Conservation (phyloP, 768 basidiomycete genomes). For the Psilocybe cubensis region DNA sequence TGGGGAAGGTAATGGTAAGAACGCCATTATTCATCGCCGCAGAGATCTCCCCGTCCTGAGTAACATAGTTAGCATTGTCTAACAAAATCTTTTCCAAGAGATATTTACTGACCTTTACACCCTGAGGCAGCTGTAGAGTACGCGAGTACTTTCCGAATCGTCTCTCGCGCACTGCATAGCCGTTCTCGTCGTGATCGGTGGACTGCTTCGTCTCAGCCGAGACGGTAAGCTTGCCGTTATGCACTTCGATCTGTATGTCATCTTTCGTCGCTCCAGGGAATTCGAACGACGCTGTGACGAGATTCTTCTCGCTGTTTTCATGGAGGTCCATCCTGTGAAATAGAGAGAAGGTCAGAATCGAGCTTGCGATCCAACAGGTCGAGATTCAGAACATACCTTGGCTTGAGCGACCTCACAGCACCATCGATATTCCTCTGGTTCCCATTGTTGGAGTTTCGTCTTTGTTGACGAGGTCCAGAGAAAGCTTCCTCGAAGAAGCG, state of each 20-base stretch:
- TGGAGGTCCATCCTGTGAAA: slow-evolving; percentile 56
- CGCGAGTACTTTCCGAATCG: slow-evolving; percentile 48
- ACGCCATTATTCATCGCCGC: slow-evolving; percentile 52
- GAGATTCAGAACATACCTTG: slow-evolving; percentile 39
- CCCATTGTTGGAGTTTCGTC: slow-evolving; percentile 5
- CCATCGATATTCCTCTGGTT: slow-evolving; percentile 7
- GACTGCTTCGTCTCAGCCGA: slow-evolving; percentile 48
- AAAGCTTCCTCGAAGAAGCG: slow-evolving; percentile 40
- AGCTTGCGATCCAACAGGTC: background rate
- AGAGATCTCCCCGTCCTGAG: slow-evolving; percentile 30
- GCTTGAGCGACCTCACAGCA: slow-evolving; percentile 27
- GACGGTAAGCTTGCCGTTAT: slow-evolving; percentile 51
- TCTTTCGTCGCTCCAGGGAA: slow-evolving; percentile 59
- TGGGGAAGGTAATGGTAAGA: slow-evolving; percentile 54
- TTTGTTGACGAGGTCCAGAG: slow-evolving; percentile 14
- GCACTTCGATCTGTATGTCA: slow-evolving; percentile 54
- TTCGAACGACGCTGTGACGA: slow-evolving; percentile 60
- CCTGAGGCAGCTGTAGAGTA: slow-evolving; percentile 52
- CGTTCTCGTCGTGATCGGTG: slow-evolving; percentile 35
- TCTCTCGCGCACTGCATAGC: slow-evolving; percentile 51
- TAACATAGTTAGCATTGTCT: background rate
- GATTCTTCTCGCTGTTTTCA: slow-evolving; percentile 48
- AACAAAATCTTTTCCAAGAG: background rate
- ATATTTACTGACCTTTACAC: slow-evolving; percentile 50
- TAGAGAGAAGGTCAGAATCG: background rate